A percentile compares a stretch with the other conserved stretches of the same genome.
Conservation (phyloP, 176 grass and related monocot species). For the Raddia guianensis region DNA sequence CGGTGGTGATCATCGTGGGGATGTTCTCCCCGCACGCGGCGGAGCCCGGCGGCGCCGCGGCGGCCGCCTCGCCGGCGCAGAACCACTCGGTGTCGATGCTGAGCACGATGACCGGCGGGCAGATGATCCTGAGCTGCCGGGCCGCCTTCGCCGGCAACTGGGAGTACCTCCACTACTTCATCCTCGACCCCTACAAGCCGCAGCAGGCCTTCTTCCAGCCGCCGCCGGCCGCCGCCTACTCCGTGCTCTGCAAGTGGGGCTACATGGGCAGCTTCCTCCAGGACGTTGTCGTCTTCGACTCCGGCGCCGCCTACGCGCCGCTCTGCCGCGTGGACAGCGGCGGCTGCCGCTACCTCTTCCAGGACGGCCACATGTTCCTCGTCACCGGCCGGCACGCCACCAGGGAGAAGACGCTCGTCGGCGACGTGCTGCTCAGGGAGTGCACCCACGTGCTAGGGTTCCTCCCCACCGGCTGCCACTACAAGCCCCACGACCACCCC, state of each 20-base stretch:
- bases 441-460: constrained; percentile 39
- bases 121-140: constrained; percentile 67
- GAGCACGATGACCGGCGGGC: constrained; percentile 61
- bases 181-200: constrained; percentile 58
- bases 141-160: constrained; percentile 46
- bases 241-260: constrained; percentile 61
- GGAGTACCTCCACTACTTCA: constrained; percentile 72
- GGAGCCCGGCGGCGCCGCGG: constrained; percentile 13
- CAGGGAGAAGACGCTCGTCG: constrained; percentile 46
- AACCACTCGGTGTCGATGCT: constrained; percentile 62
- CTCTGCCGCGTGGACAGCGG: constrained; percentile 38
- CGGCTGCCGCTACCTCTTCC: constrained; percentile 56
- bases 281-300: constrained; percentile 57
- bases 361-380: constrained; percentile 50
- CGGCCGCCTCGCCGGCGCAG: constrained; percentile 2
- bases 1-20: constrained; percentile 49
- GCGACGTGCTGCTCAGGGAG: constrained; percentile 50
- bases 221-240: constrained; percentile 36
- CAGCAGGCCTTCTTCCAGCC: constrained; percentile 59
- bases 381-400: constrained; percentile 40
- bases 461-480: constrained; percentile 44
- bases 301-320: constrained; percentile 15
- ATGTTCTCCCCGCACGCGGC: constrained; percentile 44
- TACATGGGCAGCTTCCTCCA: constrained; percentile 68
- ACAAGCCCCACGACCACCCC: constrained; percentile 25